phyloP scores from a whole-genome alignment of 2,329 filamentous ascomycete species.

The Sporothrix protearum region DNA sequence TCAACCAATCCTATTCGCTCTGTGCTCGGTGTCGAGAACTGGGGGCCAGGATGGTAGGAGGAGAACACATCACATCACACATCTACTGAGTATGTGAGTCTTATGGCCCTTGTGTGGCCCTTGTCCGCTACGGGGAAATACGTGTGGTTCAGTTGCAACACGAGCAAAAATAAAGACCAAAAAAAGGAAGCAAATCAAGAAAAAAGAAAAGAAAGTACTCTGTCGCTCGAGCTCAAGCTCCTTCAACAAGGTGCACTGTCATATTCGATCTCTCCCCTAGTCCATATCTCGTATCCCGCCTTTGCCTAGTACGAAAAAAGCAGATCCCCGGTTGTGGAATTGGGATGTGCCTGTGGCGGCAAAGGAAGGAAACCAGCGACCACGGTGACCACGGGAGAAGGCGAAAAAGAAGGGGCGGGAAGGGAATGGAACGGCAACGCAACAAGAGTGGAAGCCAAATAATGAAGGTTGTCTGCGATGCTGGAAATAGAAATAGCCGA shows the following conservation, averaged over 20 bases:
- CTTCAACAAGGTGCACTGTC: not conserved
- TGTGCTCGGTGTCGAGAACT: constrained; percentile 19
- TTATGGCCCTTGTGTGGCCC: no score
- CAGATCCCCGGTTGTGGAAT: not conserved
- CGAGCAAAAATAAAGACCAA: not conserved
- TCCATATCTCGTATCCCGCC: constrained; percentile 13
- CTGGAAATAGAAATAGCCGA: constrained; percentile 11
- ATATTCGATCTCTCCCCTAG: not conserved
- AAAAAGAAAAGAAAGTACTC: not conserved
- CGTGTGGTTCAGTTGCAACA: constrained; percentile 10
- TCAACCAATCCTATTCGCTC: constrained; percentile 1
- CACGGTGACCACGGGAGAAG: not conserved
- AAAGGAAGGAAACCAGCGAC: not conserved
- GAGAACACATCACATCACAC: not conserved
- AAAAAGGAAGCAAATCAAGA: no score
- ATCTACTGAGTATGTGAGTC: constrained; percentile 10
- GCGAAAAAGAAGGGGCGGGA: constrained; percentile 18
- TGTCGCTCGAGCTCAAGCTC: not conserved
- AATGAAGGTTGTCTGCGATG: not conserved
- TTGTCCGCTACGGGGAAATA: not conserved
- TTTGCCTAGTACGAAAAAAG: constrained; percentile 16
- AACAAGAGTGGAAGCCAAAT: not conserved
- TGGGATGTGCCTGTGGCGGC: not conserved
- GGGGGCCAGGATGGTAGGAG: not conserved
- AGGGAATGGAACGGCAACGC: constrained; percentile 14